phyloP scores from a whole-genome alignment of 116 monocot species.

The Iris pallida region DNA sequence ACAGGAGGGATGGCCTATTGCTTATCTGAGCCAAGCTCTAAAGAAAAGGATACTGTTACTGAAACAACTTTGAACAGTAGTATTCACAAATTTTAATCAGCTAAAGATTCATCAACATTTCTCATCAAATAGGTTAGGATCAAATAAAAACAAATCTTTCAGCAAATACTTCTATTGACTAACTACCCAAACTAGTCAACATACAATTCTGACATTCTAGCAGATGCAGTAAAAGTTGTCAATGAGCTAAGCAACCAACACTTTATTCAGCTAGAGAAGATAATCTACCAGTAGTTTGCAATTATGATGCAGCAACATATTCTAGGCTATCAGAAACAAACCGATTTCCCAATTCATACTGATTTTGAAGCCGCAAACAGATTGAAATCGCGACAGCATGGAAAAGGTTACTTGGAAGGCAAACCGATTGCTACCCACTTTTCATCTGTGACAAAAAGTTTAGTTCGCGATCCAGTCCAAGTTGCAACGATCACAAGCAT shows the following conservation, averaged over 20 bases:
- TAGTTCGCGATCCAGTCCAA: no score
- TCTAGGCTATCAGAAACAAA: neutral
- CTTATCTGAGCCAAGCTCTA: neutral
- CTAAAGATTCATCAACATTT: neutral
- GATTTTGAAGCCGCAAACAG: neutral
- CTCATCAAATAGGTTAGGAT: no score
- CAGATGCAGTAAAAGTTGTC: neutral
- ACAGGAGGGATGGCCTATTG: no score
- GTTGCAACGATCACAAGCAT: no score
- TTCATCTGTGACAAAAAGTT: no score
- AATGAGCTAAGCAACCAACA: neutral
- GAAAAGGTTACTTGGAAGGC: no score
- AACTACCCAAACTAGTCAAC: constrained; percentile 2
- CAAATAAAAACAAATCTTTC: neutral
- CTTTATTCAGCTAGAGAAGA: neutral
- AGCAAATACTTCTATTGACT: neutral
- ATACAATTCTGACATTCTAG: neutral
- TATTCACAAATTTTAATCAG: neutral
- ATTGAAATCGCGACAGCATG: neutral
- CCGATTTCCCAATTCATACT: neutral
- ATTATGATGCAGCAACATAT: neutral
- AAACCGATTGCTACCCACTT: no score
- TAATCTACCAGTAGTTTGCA: neutral
- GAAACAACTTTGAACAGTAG: neutral
- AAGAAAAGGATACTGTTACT: neutral